Percentiles rank a stretch among this genome's conserved stretches.
phyloP scores from a whole-genome alignment of 1,284 basidiomycete genomes.

The Ganoderma lucidum region DNA sequence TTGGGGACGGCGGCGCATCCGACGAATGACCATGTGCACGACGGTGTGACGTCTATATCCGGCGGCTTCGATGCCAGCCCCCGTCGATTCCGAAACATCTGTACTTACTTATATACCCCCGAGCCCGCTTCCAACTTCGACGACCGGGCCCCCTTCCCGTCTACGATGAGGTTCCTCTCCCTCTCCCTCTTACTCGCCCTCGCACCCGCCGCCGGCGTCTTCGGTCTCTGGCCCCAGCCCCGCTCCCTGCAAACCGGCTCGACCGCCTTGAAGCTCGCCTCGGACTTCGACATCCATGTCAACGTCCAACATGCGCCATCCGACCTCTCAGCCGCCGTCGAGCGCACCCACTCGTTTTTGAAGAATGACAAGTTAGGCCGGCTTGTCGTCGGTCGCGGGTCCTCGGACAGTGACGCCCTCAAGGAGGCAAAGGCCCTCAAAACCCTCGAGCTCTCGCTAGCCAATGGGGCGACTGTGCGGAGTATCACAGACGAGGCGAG shows the following conservation, averaged over 20 bases:
- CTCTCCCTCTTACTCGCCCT: conserved; percentile 12
- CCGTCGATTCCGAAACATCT: neutral
- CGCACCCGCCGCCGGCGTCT: conserved; percentile 15
- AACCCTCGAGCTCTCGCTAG: conserved; percentile 52
- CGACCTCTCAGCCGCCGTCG: conserved; percentile 55
- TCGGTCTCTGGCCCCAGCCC: conserved; percentile 70
- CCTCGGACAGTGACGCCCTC: conserved; percentile 45
- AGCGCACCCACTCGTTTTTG: conserved; percentile 48
- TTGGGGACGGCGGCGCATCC: neutral
- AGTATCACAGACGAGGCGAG: conserved; percentile 63
- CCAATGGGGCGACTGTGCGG: conserved; percentile 34
- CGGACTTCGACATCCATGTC: conserved; percentile 52
- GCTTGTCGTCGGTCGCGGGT: conserved; percentile 57
- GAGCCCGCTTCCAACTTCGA: neutral
- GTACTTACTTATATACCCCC: neutral
- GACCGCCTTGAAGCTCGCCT: conserved; percentile 56
- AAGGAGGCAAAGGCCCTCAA: conserved; percentile 36
- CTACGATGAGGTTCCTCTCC: conserved; percentile 21
- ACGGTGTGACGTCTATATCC: neutral
- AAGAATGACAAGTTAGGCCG: conserved; percentile 52
- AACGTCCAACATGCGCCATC: conserved; percentile 39
- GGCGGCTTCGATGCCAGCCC: neutral
- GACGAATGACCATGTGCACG: neutral
- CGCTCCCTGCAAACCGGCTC: conserved; percentile 56
- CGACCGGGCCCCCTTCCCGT: neutral